Evolutionary conservation across 1,284 basidiomycete genomes (phyloP), one percentile per base, ranked within the genome.

Genomic region (Ceratobasidium sp.): DNA sequence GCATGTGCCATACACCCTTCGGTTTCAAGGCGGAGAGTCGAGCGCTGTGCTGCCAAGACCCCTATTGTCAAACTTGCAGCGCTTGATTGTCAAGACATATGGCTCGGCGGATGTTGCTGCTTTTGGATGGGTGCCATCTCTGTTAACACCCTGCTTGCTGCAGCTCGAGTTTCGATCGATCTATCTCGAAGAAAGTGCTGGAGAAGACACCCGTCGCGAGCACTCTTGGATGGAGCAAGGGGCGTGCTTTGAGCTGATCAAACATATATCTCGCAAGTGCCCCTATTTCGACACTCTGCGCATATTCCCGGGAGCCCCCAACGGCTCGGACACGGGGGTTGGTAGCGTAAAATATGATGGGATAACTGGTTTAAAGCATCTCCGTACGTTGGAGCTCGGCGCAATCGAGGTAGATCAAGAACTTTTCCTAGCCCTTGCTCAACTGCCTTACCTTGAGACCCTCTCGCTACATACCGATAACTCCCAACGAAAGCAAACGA

Each of bases 61-160:
- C 2, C 37, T 51, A 5, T 48, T 65, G 13, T 49, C 48, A n/a
- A 65, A 65, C 9, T 39, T 65, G n/a, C 63, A 65, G 24, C 63
- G 24, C 14, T 16, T 65, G 29, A 16, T 64, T n/a, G 19, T 64
- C 31, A 49, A n/a, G 3, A 64, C 62, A 2, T 9, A 2, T 24
- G 27, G 29, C n/a, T 11, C 29, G 0, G 9, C 19, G 22, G 1
- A 0, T n/a, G 16, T n/a, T 11, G 27, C 34, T 2, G 7, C 16
- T 1, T 0, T 39, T 39, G 22, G 51, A 0, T 64, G 63, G 63
- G 24, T 53, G 5, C 31, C 19, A 16, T 37, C 14, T 9, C 2
- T 53, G 6, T 14, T 53, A 8, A 11, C 48, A 4, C 63, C 63
- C 27, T 16, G 9, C 37, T 22, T 64, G 29, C 43, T 48, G 2